phyloP scores from a whole-genome alignment of 257 asterid genomes.

The Solanum rostratum region DNA sequence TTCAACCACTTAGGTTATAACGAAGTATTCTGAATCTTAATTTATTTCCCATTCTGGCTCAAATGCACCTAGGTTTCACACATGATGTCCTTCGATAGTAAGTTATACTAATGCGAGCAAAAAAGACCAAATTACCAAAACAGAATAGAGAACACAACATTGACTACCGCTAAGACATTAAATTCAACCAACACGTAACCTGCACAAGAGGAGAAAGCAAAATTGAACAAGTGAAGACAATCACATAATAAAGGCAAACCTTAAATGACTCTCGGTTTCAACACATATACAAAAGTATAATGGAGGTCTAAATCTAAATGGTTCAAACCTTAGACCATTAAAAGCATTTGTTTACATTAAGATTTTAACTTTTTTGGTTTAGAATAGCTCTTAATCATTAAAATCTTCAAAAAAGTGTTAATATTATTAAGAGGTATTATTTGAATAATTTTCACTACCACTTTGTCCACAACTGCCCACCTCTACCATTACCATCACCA shows the following conservation, averaged over 20 bases:
- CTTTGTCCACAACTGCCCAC: not conserved
- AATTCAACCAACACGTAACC: not conserved
- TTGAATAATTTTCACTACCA: not conserved
- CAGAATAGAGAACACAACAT: not conserved
- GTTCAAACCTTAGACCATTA: not conserved
- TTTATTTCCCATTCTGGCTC: constrained; percentile 66
- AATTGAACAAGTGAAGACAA: not conserved
- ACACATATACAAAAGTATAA: not conserved
- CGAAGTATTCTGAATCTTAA: constrained; percentile 44
- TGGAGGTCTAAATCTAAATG: not conserved
- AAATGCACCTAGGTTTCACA: constrained; percentile 51
- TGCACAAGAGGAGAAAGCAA: not conserved
- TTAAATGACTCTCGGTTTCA: not conserved
- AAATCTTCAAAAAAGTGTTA: not conserved
- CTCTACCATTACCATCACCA: not conserved
- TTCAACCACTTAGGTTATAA: constrained; percentile 79
- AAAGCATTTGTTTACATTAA: not conserved
- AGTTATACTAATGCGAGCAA: not conserved
- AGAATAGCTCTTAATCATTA: not conserved
- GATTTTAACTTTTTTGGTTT: not conserved
- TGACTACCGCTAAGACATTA: not conserved
- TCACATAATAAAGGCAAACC: not conserved
- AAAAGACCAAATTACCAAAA: not conserved
- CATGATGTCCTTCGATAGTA: constrained; percentile 37
- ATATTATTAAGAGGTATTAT: not conserved